These are phyloP conservation scores for Bothriochloa decipiens DNA, from an alignment of 176 grass and related monocot species.

Conservation along the genomic window DNA sequence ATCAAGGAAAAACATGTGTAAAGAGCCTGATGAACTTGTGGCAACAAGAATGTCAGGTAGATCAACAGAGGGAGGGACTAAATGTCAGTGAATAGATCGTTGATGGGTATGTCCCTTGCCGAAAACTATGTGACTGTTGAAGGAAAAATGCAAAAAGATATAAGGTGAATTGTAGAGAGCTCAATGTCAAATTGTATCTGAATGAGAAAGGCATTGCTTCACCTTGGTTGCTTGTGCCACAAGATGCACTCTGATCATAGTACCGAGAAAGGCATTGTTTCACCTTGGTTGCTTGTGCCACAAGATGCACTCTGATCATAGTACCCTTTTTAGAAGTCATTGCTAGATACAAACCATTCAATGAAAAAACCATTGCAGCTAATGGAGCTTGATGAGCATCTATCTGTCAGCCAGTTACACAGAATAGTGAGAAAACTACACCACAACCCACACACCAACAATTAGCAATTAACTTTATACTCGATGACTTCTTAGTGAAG, in stretches of 20 bases:
- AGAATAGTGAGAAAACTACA: constrained; percentile 6
- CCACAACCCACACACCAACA: background rate
- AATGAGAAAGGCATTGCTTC: constrained; percentile 27
- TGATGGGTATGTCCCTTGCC: constrained; percentile 90
- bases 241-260: constrained; percentile 87
- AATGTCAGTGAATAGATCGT: constrained; percentile 89
- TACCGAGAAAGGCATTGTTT: constrained; percentile 50
- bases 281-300: constrained; percentile 88
- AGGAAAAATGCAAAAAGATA: constrained; percentile 29
- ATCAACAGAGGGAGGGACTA: constrained; percentile 56
- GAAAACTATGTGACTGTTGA: constrained; percentile 81
- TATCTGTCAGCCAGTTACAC: constrained; percentile 64
- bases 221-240: constrained; percentile 91
- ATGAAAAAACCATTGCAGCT: constrained; percentile 82
- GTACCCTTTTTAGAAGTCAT: constrained; percentile 95
- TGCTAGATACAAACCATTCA: constrained; percentile 81
- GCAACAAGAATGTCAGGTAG: constrained; percentile 77
- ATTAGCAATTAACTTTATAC: background rate
- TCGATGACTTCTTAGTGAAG: background rate
- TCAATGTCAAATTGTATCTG: background rate
- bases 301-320: constrained; percentile 85
- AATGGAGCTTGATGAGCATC: constrained; percentile 86
- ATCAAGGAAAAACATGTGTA: constrained; percentile 92
- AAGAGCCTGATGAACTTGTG: constrained; percentile 94
- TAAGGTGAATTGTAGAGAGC: constrained; percentile 9